Base-by-base conservation (phyloP, 345 rosid species). In the Gossypium arboreum region DNA sequence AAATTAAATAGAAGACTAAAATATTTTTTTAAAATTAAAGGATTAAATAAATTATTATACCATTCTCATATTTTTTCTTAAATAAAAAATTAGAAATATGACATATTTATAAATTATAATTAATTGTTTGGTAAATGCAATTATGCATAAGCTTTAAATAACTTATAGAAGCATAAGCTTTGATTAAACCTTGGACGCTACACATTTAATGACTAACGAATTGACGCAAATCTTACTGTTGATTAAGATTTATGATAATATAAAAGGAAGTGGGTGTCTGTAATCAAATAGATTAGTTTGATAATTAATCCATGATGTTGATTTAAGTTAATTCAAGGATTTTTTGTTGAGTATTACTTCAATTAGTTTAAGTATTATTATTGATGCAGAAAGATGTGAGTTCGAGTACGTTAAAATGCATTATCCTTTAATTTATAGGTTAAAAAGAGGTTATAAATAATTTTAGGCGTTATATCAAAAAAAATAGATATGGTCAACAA, bases 351-450 rank as follows among this genome's bases (percentile, higher is more conserved):
- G 7, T 34, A 34, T 34, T 34, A 1, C 0, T 5, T 34, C 0
- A 1, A 34, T 5, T 34, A 1, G 0, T 34, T 4, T 34, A 0
- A 0, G 2, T 34, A 34, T 4, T 5, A 5, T 34, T 34, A 6
- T 34, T 34, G 0, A 34, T 34, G 41, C 0, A 34, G 0, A 5
- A 34, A 0, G 7, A 5, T 1, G 0, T 5, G 7, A 0, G 0
- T 5, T 5, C 0, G 7, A 34, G 7, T 34, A 7, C 0, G 1
- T 34, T 0, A 7, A 34, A 0, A 1, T 5, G 1, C 7, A 34
- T 5, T 34, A 34, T 34, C 0, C 0, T 34, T 1, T 0, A 4
- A 34, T 34, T 34, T 5, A 34, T 34, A 0, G 0, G 1, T 5
- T 34, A 0, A 0, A 1, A 0, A 34, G 7, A 5, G 1, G 0